Evolutionary conservation across 768 basidiomycete species (phyloP), one percentile per base, ranked within the genome.

Genomic region (Pilatotrama ljubarskyi): DNA sequence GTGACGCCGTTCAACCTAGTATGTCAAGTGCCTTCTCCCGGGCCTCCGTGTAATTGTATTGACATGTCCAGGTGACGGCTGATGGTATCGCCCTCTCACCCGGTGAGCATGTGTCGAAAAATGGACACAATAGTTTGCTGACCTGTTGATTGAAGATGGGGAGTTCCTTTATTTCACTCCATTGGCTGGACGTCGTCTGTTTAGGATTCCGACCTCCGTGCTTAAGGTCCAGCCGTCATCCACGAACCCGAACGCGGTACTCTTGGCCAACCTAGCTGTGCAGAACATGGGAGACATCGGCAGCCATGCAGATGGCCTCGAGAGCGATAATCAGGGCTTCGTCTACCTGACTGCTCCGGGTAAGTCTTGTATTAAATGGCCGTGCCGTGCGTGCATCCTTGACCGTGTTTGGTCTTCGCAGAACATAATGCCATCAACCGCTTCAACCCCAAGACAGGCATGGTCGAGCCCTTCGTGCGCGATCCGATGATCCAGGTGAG

Each of bases 51-150:
- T 9, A 17, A 18, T 15, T 38, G 56, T 5, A 36, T 20, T 26
- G n/a, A 25, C 37, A 17, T 50, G 35, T 29, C 9, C n/a, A 63
- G 58, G 61, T 58, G 40, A 55, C 63, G 3, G 61, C 54, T 8
- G 61, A 63, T 40, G 61, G 53, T 15, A 65, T 63, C 18, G 64
- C 64, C 4, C 54, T 65, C n/a, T 59, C 57, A 1, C 49, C 58
- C 13, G 61, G 61, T 63, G 22, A 35, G 54, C 37, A 15, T 46
- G 11, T 41, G 17, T 3, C 9, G 52, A 3, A 32, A 11, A 18
- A 3, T 20, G 25, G 18, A 2, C 17, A 1, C 13, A n/a, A 35
- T 41, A 18, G 15, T 29, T 18, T 6, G 47, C 29, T 48, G 5
- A 48, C 46, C 5, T 17, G 6, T 14, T 29, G 11, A n/a, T 58